These are phyloP conservation scores for Filobasidium floriforme DNA, from an alignment of 768 basidiomycete species.

Conservation along the genomic window DNA sequence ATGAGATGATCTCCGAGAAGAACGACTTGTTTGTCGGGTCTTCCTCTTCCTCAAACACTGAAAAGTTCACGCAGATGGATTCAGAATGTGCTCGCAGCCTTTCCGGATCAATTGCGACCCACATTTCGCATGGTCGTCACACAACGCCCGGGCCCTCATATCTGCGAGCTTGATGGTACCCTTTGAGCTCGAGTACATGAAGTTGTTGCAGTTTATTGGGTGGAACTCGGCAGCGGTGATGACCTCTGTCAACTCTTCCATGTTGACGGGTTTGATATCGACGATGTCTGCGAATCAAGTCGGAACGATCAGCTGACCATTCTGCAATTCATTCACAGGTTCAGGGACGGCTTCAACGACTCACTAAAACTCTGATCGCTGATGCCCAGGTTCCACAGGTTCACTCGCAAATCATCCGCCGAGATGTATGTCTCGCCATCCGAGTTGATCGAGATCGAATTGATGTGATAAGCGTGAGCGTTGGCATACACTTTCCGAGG, in stretches of 20 bases:
- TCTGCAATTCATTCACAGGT: background rate
- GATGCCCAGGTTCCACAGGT: slow-evolving; percentile 97
- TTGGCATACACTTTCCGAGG: slow-evolving; percentile 98
- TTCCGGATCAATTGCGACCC: slow-evolving; percentile 40
- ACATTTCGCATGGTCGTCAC: slow-evolving; percentile 95
- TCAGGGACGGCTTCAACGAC: slow-evolving; percentile 42
- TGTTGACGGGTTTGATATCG: slow-evolving; percentile 98
- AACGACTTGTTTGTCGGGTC: slow-evolving; percentile 95
- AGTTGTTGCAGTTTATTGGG: slow-evolving; percentile 90
- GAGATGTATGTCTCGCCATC: slow-evolving; percentile 99
- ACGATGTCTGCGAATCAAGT: slow-evolving; percentile 73
- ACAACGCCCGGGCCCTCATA: slow-evolving; percentile 96
- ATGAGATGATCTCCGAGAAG: slow-evolving; percentile 99
- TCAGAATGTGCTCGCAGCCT: background rate
- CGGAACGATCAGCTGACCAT: background rate
- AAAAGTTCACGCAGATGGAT: slow-evolving; percentile 2
- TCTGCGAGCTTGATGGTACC: slow-evolving; percentile 99
- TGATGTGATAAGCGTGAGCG: slow-evolving; percentile 99
- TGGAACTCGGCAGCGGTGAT: slow-evolving; percentile 99
- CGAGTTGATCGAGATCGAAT: slow-evolving; percentile 97
- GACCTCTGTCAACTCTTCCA: slow-evolving; percentile 99
- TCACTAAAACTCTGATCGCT: slow-evolving; percentile 98
- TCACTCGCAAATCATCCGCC: slow-evolving; percentile 95
- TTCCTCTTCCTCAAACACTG: slow-evolving; percentile 98
- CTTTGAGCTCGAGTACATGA: slow-evolving; percentile 99